phyloP scores from a whole-genome alignment of 257 asterid species.

The Nicotiana otophora region DNA sequence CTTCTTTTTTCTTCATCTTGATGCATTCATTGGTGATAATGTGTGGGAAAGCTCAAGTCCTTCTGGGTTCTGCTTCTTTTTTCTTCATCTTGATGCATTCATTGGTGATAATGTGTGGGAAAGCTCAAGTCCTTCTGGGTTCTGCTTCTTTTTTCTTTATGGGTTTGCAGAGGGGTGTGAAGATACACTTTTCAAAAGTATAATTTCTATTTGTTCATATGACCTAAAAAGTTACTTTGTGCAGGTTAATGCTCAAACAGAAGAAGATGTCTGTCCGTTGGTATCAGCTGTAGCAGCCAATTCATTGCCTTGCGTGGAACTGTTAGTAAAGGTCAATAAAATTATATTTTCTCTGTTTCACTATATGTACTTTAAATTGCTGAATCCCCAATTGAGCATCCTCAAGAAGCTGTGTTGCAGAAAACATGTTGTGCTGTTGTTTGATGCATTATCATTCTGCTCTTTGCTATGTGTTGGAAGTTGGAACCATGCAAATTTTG shows the following conservation, averaged over 20 bases:
- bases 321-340: slow-evolving; percentile 59
- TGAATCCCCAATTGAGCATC: not conserved
- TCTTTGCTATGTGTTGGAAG: not conserved
- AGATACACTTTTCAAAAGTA: not conserved
- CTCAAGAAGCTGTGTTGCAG: not conserved
- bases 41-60: not conserved
- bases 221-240: slow-evolving; percentile 20
- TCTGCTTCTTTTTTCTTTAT: not conserved
- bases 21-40: not conserved
- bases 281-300: slow-evolving; percentile 95
- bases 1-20: not conserved
- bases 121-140: not conserved
- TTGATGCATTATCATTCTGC: not conserved
- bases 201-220: slow-evolving; percentile 6
- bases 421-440: not conserved
- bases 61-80: not conserved
- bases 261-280: slow-evolving; percentile 83
- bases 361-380: not conserved
- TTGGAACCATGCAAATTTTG: not conserved
- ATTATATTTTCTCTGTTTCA: not conserved
- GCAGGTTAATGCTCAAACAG: slow-evolving; percentile 83
- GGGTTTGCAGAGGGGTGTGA: not conserved
- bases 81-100: not conserved
- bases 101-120: not conserved
- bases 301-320: slow-evolving; percentile 67